These are phyloP conservation scores for Waltergamsia citrina DNA, from an alignment of 2,329 filamentous ascomycete genomes.

Conservation along the genomic window DNA sequence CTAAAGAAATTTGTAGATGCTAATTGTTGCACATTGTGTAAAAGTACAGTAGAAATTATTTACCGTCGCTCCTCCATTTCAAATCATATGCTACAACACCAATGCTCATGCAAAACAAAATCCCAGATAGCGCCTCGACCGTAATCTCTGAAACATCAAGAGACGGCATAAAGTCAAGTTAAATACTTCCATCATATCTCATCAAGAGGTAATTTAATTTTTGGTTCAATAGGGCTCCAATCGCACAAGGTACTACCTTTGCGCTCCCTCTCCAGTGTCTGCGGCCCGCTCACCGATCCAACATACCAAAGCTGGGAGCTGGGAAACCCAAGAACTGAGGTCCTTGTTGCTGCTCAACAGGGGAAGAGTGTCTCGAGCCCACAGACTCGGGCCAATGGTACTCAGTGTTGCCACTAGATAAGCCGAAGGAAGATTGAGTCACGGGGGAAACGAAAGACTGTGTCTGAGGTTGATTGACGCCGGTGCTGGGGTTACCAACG, in stretches of 20 bases:
- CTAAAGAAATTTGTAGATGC: too few relatives aligned
- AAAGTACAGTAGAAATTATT: too few relatives aligned
- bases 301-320: constrained; percentile 14
- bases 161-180: too few relatives aligned
- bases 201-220: too few relatives aligned
- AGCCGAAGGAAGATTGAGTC: constrained; percentile 28
- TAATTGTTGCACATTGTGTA: too few relatives aligned
- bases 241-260: too few relatives aligned
- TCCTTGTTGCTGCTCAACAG: constrained; percentile 15
- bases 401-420: constrained; percentile 29
- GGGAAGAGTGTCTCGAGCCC: constrained; percentile 20
- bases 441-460: constrained; percentile 34
- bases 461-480: constrained; percentile 36
- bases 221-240: not conserved
- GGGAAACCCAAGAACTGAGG: constrained; percentile 26
- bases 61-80: too few relatives aligned
- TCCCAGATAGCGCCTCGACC: too few relatives aligned
- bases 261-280: not conserved
- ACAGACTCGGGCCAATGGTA: constrained; percentile 42
- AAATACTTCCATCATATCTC: too few relatives aligned
- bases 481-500: constrained; percentile 25
- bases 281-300: not conserved
- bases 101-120: too few relatives aligned
- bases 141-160: too few relatives aligned
- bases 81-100: too few relatives aligned